Percentiles rank a stretch among this genome's conserved stretches.
Evolutionary conservation across 345 rosid species (phyloP).

Genomic region (Dipteronia sinensis): DNA sequence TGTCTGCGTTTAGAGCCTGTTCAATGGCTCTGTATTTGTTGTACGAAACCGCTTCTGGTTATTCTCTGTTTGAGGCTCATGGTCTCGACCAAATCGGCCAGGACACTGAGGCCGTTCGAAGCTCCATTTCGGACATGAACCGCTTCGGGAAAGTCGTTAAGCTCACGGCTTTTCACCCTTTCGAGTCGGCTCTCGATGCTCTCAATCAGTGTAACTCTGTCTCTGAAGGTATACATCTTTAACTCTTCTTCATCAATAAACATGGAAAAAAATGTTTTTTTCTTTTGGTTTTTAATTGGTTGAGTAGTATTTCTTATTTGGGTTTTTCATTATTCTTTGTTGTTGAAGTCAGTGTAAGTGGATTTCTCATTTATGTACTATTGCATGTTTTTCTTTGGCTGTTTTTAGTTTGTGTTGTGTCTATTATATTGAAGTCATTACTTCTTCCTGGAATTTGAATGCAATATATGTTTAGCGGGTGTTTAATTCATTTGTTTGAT

Average conservation of each 20-base stretch:
- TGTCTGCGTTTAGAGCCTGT: conserved; percentile 16
- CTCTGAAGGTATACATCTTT: conserved; percentile 60
- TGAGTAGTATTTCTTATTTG: neutral
- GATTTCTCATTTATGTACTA: neutral
- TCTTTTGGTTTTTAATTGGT: neutral
- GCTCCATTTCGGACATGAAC: conserved; percentile 65
- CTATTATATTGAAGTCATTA: neutral
- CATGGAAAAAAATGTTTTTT: neutral
- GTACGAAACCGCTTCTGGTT: conserved; percentile 78
- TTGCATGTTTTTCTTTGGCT: neutral
- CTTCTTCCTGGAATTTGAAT: neutral
- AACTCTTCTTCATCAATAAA: conserved; percentile 6
- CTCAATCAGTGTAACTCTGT: conserved; percentile 83
- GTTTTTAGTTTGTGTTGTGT: neutral
- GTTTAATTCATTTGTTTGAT: neutral
- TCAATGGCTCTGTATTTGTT: conserved; percentile 61
- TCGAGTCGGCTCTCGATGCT: conserved; percentile 66
- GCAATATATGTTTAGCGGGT: neutral
- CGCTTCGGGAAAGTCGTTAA: conserved; percentile 81
- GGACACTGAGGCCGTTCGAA: conserved; percentile 75
- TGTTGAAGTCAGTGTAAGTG: neutral
- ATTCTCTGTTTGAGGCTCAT: conserved; percentile 50
- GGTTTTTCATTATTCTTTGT: neutral
- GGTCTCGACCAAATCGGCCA: conserved; percentile 87
- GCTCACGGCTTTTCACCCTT: conserved; percentile 73